A percentile compares a stretch with the other conserved stretches of the same genome.
Conservation (phyloP, 2,329 filamentous ascomycete genomes). For the Lachnellula suecica region DNA sequence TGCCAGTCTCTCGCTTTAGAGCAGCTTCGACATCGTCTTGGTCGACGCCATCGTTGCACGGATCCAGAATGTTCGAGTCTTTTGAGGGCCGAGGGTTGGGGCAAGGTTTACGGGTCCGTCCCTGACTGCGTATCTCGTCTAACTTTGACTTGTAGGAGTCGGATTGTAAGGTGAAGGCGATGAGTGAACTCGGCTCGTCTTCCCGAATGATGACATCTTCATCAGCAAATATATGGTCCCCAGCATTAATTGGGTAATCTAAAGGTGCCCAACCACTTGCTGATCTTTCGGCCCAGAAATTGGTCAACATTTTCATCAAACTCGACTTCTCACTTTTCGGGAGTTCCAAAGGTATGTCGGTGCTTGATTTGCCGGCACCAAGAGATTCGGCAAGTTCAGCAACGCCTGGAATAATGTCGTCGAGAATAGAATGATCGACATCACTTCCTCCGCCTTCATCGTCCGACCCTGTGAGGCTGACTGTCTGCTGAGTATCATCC, state of each 20-base stretch:
- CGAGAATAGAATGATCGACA: slow-evolving; percentile 65
- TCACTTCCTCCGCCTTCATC: slow-evolving; percentile 71
- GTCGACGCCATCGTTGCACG: slow-evolving; percentile 38
- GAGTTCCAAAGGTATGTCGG: slow-evolving; percentile 67
- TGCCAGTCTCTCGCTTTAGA: slow-evolving; percentile 79
- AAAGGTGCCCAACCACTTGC: slow-evolving; percentile 91
- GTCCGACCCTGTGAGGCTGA: slow-evolving; percentile 63
- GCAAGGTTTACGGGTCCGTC: slow-evolving; percentile 37
- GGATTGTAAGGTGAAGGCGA: slow-evolving; percentile 87
- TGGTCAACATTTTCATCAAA: slow-evolving; percentile 91
- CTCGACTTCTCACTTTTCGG: slow-evolving; percentile 92
- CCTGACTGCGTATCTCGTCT: slow-evolving; percentile 58
- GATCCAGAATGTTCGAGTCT: slow-evolving; percentile 19
- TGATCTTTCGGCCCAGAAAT: slow-evolving; percentile 97
- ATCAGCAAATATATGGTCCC: slow-evolving; percentile 95
- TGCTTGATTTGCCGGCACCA: slow-evolving; percentile 46
- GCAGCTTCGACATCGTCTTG: slow-evolving; percentile 83
- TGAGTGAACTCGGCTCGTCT: slow-evolving; percentile 94
- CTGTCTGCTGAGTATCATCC: slow-evolving; percentile 46
- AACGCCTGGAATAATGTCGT: slow-evolving; percentile 65
- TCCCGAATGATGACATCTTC: slow-evolving; percentile 96
- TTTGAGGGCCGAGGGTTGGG: slow-evolving; percentile 32
- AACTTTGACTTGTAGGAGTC: slow-evolving; percentile 85
- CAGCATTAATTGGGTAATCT: slow-evolving; percentile 85
- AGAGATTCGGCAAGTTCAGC: slow-evolving; percentile 62